A percentile compares a stretch with the other conserved stretches of the same genome.
Evolutionary conservation across 148 eudicot species (phyloP).

Genomic region (Diospyros lotus): DNA sequence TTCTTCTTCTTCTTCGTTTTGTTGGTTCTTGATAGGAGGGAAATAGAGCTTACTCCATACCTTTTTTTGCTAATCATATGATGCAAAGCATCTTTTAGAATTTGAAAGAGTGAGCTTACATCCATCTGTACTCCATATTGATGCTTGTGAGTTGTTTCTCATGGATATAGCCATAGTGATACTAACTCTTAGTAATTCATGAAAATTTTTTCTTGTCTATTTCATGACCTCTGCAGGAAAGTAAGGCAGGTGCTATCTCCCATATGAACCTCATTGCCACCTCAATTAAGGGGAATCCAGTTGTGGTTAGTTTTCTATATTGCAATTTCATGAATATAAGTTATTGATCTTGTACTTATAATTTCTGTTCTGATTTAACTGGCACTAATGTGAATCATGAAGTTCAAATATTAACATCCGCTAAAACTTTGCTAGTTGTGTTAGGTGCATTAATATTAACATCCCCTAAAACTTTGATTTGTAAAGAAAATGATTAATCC

Average conservation of each 20-base stretch:
- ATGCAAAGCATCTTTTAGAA: too few relatives aligned
- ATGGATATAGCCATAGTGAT: too few relatives aligned
- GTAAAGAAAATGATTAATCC: background rate
- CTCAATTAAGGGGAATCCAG: conserved; percentile 40
- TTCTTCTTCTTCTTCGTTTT: too few relatives aligned
- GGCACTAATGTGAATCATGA: background rate
- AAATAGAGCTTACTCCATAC: too few relatives aligned
- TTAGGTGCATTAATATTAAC: background rate
- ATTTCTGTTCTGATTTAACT: conserved; percentile 2
- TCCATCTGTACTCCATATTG: conserved; percentile 2
- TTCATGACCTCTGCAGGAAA: conserved; percentile 33
- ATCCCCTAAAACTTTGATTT: background rate
- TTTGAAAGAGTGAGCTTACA: background rate
- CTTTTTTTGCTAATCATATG: too few relatives aligned
- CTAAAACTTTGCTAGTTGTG: background rate
- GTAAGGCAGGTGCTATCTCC: conserved; percentile 36
- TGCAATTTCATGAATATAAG: conserved; percentile 3
- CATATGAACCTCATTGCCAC: conserved; percentile 25
- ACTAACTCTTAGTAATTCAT: background rate
- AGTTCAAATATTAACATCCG: background rate
- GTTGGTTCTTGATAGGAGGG: too few relatives aligned
- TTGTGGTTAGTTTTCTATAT: conserved; percentile 27
- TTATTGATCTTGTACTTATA: background rate
- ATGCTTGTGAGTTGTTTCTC: background rate
- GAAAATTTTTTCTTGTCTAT: conserved; percentile 2